Percentiles rank a stretch among this genome's conserved stretches.
Evolutionary conservation across 768 basidiomycete species (phyloP).

Genomic region (Mycena metata): DNA sequence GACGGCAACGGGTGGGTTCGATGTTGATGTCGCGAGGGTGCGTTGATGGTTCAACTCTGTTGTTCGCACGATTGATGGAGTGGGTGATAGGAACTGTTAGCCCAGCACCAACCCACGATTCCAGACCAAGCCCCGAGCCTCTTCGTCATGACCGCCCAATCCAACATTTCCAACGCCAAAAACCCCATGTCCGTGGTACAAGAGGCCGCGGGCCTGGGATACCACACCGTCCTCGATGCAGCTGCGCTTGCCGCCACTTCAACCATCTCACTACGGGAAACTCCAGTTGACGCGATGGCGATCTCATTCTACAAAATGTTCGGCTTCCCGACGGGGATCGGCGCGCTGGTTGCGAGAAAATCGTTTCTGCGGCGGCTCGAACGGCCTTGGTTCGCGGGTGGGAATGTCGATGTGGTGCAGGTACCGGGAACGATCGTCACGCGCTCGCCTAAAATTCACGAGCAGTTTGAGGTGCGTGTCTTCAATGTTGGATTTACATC

Average conservation of each 20-base stretch:
- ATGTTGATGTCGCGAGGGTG: conserved; percentile 71
- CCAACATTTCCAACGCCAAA: conserved; percentile 85
- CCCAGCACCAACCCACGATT: conserved; percentile 54
- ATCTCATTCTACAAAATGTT: conserved; percentile 93
- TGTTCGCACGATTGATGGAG: no score
- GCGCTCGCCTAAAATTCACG: conserved; percentile 67
- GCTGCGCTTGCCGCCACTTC: conserved; percentile 85
- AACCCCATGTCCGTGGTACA: conserved; percentile 71
- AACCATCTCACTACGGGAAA: conserved; percentile 74
- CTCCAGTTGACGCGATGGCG: conserved; percentile 84
- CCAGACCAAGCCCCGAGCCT: conserved; percentile 63
- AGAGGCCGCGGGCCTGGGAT: conserved; percentile 77
- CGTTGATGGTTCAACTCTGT: conserved; percentile 10
- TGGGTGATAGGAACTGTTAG: no score
- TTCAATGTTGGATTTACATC: background rate
- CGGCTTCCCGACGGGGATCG: conserved; percentile 88
- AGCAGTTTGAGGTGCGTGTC: conserved; percentile 79
- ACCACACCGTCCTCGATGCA: conserved; percentile 80
- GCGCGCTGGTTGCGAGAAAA: conserved; percentile 81
- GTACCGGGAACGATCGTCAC: conserved; percentile 82
- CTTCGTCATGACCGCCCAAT: conserved; percentile 83
- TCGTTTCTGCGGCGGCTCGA: conserved; percentile 70
- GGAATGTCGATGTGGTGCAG: conserved; percentile 85
- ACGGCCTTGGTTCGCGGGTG: conserved; percentile 90
- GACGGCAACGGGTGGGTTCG: conserved; percentile 73